Conservation (phyloP, 192 early-diverging fungal species). For the Coemansia sp. region DNA sequence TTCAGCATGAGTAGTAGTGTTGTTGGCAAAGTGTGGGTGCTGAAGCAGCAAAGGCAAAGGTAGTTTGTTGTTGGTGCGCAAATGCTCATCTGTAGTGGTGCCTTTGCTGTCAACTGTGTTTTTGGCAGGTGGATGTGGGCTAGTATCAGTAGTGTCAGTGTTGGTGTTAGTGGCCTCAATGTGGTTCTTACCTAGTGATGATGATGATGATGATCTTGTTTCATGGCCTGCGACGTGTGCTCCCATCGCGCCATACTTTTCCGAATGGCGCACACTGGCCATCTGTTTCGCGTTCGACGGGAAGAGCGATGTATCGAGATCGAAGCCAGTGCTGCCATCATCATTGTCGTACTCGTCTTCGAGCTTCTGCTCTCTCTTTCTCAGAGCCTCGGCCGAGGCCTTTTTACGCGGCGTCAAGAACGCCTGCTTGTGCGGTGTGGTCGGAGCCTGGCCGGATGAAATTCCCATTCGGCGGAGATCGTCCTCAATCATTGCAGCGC, state of each 20-base stretch:
- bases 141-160: constrained; percentile 7
- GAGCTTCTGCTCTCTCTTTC: constrained; percentile 36
- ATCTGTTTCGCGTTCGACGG: constrained; percentile 34
- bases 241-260: constrained; percentile 23
- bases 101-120: background rate
- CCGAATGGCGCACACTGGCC: constrained; percentile 32
- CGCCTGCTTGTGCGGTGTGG: constrained; percentile 4
- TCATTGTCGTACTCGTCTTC: constrained; percentile 47
- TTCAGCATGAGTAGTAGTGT: background rate
- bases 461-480: constrained; percentile 36
- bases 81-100: background rate
- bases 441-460: constrained; percentile 3
- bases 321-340: constrained; percentile 33
- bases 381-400: constrained; percentile 22
- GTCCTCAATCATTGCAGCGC: constrained; percentile 12
- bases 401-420: constrained; percentile 24
- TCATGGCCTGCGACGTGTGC: background rate
- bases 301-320: constrained; percentile 39
- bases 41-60: background rate
- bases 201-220: background rate
- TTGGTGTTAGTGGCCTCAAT: constrained; percentile 9
- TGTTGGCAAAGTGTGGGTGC: constrained; percentile 1
- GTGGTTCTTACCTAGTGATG: constrained; percentile 38
- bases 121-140: background rate
- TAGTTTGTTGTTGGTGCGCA: background rate